phyloP scores from a whole-genome alignment of 2,329 filamentous ascomycete genomes.

The Juglanconis oblonga region DNA sequence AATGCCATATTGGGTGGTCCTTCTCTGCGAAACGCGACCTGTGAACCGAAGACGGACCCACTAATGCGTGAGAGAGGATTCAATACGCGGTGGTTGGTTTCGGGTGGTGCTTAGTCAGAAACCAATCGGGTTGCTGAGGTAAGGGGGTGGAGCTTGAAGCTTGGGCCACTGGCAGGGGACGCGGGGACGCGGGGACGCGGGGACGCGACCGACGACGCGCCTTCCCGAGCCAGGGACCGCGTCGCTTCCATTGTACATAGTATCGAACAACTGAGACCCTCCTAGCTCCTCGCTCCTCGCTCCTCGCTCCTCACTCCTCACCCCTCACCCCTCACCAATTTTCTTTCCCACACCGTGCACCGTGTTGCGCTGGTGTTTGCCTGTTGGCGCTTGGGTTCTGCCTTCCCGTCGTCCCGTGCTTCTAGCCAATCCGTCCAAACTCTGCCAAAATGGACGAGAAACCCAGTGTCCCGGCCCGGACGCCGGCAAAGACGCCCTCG shows the following conservation, averaged over 20 bases:
- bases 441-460: slow-evolving; percentile 14
- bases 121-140: not conserved
- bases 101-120: too few relatives aligned
- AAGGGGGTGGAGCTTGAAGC: not conserved
- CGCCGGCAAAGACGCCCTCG: slow-evolving; percentile 33
- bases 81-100: too few relatives aligned
- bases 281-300: not conserved
- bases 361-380: not conserved
- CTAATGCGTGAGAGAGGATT: too few relatives aligned
- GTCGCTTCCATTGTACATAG: not conserved
- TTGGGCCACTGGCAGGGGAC: not conserved
- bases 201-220: not conserved
- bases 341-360: not conserved
- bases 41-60: too few relatives aligned
- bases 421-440: slow-evolving; percentile 1
- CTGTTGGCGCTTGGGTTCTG: not conserved
- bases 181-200: not conserved
- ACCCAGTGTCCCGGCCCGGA: slow-evolving; percentile 26
- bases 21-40: too few relatives aligned
- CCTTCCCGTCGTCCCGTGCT: not conserved
- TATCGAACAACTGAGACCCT: not conserved
- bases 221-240: not conserved
- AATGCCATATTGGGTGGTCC: too few relatives aligned
- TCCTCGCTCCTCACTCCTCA: not conserved
- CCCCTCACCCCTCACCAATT: not conserved